These are phyloP conservation scores for Angomonas deanei DNA, from an alignment of 208 protist species.

Conservation along the genomic window DNA sequence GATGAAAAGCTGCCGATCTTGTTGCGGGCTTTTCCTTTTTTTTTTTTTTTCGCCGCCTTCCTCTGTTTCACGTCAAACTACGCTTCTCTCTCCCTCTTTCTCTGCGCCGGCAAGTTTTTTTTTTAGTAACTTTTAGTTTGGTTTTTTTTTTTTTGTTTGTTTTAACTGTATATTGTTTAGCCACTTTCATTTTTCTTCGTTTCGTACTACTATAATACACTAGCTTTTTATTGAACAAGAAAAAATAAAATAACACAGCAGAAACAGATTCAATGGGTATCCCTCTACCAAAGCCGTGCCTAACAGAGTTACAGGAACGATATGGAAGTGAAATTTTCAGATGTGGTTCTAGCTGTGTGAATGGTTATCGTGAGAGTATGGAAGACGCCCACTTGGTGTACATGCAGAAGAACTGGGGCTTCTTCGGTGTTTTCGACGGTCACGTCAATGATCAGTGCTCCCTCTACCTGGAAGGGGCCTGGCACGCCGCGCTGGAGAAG, in stretches of 20 bases:
- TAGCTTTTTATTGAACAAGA: constrained; percentile 4
- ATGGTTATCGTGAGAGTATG: constrained; percentile 90
- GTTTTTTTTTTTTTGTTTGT: constrained; percentile 4
- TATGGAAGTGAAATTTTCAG: constrained; percentile 86
- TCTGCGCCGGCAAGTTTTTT: neutral
- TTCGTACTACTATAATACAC: neutral
- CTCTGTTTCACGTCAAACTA: neutral
- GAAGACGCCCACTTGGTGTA: constrained; percentile 84
- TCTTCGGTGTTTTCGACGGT: constrained; percentile 90
- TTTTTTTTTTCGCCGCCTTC: neutral
- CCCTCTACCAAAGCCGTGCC: constrained; percentile 85
- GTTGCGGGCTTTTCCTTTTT: neutral
- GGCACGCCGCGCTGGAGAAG: constrained; percentile 56
- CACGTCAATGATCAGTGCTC: constrained; percentile 88
- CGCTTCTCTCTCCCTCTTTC: constrained; percentile 5
- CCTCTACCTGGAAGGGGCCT: constrained; percentile 71
- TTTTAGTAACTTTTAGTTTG: neutral
- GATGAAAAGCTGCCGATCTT: neutral
- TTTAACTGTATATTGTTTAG: neutral
- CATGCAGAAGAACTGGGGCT: constrained; percentile 77
- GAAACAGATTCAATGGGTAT: constrained; percentile 57
- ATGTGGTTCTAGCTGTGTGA: constrained; percentile 84
- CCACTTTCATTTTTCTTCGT: neutral
- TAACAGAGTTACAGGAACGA: constrained; percentile 84
- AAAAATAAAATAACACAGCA: constrained; percentile 1